Evolutionary conservation across 1,284 basidiomycete species (phyloP), one percentile per base, ranked within the genome.

Genomic region (Athelia sp.): DNA sequence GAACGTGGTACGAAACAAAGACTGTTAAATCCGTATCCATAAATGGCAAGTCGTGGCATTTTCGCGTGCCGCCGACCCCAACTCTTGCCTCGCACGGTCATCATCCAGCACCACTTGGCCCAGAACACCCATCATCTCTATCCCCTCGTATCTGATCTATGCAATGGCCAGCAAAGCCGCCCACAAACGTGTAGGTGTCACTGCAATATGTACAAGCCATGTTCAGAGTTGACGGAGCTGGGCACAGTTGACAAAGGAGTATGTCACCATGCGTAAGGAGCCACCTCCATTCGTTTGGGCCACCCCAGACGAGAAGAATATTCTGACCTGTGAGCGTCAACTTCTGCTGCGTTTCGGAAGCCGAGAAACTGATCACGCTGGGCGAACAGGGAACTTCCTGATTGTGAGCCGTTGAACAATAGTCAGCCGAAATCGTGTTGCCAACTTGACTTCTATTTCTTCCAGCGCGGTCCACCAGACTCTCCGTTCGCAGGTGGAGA

Each of bases 221-320:
- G 45, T 47, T 43, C 49, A 49, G 44, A 22, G 19, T 1, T 17
- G 40, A 46, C 40, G 51, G 47, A 45, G 56, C 51, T 23, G 40
- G 49, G 29, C 64, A 49, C 57, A 93, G 89, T 82, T 93, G 56
- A 74, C 77, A 42, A 93, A 96, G 71, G 94, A 98, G 77, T 95
- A 89, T 69, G 81, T 92, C 62, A 73, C 81, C 47, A 97, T 98
- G 93, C 93, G 95, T 71, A 90, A 76, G 64, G 89, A 93, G 54
- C 91, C 94, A 22, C 94, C 94, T 2, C 93, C 93, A 52, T 96
- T 93, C 68, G 87, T 96, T 43, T 95, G 90, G 85, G 93, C 93
- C 38, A 80, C 81, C 40, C 94, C 94, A 23, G 92, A 96, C 59
- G 94, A 97, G 78, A 95, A 93, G 82, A 95, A 98, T 68, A 94